Evolutionary conservation across 495 filamentous ascomycete genomes (phyloP), one percentile per base, ranked within the genome.

Genomic region (Bombardia bombarda): DNA sequence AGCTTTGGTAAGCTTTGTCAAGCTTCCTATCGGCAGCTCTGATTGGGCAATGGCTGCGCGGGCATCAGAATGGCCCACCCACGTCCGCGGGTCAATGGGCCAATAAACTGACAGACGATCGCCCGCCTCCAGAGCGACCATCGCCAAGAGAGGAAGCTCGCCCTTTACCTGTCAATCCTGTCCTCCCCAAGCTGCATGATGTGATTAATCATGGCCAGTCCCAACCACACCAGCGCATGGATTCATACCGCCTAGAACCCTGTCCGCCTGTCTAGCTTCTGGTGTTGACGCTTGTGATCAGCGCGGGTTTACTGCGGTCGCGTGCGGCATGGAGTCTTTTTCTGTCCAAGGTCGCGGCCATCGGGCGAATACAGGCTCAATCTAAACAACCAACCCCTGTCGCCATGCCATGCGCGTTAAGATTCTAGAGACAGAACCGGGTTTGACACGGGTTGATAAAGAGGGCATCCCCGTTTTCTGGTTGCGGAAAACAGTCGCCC

Each of bases 1-100:
- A 37, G 34, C 34, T 22, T 37, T 37, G 34, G 21, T 19, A 37
- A 37, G 34, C 34, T 37, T 37, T 37, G 17, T 10, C 34, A 37
- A 23, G 18, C 34, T 21, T 37, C 17, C 20, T 23, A 13, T 18
- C 34, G 3, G 7, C 17, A 2, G 1, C 10, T 8, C 3, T 37
- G 34, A 37, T 37, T 37, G 34, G 34, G 22, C 34, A 37, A 37
- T 37, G 1, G 10, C 34, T 22, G 9, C 32, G 7, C 32, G 7
- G 14, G 32, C 18, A 7, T 34, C 14, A 13, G 13, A 8, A 28
- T 13, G 9, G 9, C 26, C 26, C 9, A 8, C 26, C 26, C 32
- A 8, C 6, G 4, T 18, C 9, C 18, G 12, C 12, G 32, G 32
- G 13, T 9, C 12, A 7, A 19, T 14, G 18, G 32, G 12, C 13